Conservation (phyloP, 257 asterid species). For the Solanum commersonii region DNA sequence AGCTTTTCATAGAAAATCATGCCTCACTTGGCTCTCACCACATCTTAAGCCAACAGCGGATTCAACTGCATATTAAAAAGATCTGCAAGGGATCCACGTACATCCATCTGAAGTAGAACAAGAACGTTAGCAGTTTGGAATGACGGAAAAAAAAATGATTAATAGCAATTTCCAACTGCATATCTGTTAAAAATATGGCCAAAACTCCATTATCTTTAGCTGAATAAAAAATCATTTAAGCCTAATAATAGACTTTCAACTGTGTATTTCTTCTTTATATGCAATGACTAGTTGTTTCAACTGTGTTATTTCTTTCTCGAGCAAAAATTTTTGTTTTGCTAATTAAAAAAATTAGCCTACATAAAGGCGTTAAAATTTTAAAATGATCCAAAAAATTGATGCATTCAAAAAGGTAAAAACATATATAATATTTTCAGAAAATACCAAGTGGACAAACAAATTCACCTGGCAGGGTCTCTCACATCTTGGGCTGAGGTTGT, state of each 20-base stretch:
- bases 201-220: background rate
- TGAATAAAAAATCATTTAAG: background rate
- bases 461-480: background rate
- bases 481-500: background rate
- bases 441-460: background rate
- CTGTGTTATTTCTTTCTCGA: background rate
- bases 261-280: background rate
- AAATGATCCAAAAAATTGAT: background rate
- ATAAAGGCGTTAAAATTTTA: background rate
- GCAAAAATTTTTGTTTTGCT: background rate
- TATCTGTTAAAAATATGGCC: background rate
- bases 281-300: background rate
- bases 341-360: background rate
- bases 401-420: background rate
- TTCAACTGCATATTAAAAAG: constrained; percentile 71
- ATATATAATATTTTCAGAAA: background rate
- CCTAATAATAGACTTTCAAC: background rate
- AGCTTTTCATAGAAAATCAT: background rate
- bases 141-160: background rate
- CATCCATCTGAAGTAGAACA: constrained; percentile 58
- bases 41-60: constrained; percentile 19
- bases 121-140: background rate
- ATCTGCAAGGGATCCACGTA: constrained; percentile 84
- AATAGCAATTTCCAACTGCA: background rate
- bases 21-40: background rate